phyloP scores from a whole-genome alignment of 345 rosid species.

The Eucalyptus globulus region DNA sequence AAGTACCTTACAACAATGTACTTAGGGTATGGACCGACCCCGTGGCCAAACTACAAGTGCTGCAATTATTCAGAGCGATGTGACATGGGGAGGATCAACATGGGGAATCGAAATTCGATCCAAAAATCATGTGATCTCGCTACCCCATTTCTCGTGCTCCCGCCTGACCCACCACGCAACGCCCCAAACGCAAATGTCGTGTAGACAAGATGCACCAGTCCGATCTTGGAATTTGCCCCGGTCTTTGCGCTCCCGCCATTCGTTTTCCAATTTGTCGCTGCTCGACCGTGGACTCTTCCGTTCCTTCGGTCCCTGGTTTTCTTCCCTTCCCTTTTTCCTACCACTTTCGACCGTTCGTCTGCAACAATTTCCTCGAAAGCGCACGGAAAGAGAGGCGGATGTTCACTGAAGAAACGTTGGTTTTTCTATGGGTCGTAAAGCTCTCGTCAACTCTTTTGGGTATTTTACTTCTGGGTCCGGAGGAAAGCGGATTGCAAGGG shows the following conservation, averaged over 20 bases:
- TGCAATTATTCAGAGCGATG: neutral
- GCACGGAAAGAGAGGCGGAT: neutral
- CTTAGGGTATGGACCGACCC: neutral
- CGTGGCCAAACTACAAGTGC: neutral
- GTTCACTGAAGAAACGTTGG: neutral
- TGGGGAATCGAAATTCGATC: neutral
- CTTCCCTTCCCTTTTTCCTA: neutral
- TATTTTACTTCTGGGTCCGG: neutral
- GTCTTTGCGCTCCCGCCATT: neutral
- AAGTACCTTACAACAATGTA: neutral
- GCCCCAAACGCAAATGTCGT: neutral
- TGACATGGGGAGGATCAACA: neutral
- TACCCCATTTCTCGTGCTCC: neutral
- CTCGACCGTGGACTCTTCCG: neutral
- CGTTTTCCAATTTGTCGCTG: neutral
- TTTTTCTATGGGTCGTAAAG: neutral
- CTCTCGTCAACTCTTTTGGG: neutral
- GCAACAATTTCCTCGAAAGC: neutral
- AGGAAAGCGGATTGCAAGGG: neutral
- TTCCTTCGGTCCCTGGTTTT: neutral
- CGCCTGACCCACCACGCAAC: neutral
- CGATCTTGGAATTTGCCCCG: neutral
- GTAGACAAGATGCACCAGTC: neutral
- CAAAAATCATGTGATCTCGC: neutral
- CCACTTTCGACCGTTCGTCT: neutral